Evolutionary conservation across 352 stramenopile genomes (phyloP).

Genomic region (Globisporangium spinosum): DNA sequence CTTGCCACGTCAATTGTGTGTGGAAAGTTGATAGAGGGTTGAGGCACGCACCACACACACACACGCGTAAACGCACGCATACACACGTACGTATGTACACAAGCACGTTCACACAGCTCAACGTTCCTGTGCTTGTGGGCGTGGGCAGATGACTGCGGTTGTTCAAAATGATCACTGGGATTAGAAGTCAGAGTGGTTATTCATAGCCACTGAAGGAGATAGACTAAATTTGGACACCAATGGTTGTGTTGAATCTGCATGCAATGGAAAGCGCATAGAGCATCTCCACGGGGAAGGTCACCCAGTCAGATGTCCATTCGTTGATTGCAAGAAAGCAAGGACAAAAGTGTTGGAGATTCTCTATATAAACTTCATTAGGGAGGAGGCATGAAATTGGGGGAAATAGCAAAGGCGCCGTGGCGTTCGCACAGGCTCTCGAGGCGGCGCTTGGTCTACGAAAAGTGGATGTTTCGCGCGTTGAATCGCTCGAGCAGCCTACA

Average conservation of each 20-base stretch:
- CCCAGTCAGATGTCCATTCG: too few relatives aligned
- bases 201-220: too few relatives aligned
- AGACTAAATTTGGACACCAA: too few relatives aligned
- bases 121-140: not conserved
- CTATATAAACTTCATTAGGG: conserved; percentile 4
- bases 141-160: not conserved
- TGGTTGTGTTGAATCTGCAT: not conserved
- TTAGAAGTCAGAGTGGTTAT: too few relatives aligned
- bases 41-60: not conserved
- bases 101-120: not conserved
- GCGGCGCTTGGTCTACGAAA: conserved; percentile 58
- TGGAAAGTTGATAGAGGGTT: not conserved
- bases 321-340: not conserved
- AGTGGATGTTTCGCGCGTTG: conserved; percentile 96
- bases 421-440: too few relatives aligned
- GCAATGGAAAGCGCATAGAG: not conserved
- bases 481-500: conserved; percentile 92
- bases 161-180: not conserved
- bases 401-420: not conserved
- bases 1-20: conserved; percentile 5
- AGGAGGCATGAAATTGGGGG: not conserved
- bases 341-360: not conserved
- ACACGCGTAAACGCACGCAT: not conserved
- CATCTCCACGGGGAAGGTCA: not conserved
- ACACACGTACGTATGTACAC: not conserved